These are phyloP conservation scores for Elsinoe arachidis DNA, from an alignment of 2,329 filamentous ascomycete genomes.

Conservation along the genomic window DNA sequence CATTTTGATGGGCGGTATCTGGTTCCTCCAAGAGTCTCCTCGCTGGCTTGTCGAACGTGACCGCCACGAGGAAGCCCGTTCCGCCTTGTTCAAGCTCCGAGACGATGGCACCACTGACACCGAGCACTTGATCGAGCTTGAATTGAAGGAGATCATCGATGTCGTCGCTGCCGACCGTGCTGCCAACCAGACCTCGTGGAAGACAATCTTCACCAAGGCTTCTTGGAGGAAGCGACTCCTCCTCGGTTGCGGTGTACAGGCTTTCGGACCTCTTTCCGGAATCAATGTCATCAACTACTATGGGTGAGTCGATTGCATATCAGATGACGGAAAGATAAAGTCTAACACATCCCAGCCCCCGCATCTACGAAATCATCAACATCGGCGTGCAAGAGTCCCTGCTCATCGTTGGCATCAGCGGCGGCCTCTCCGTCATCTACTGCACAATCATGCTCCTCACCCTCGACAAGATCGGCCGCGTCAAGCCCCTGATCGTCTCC, in stretches of 20 bases:
- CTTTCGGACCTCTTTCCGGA: conserved; percentile 15
- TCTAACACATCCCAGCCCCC: too few species aligned
- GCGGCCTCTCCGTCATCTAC: conserved; percentile 19
- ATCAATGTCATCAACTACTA: conserved; percentile 20
- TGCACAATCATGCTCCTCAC: conserved; percentile 18
- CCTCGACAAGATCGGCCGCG: conserved; percentile 39
- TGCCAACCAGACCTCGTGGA: conserved; percentile 45
- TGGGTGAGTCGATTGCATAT: too few species aligned
- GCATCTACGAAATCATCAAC: conserved; percentile 18
- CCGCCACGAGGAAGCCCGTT: conserved; percentile 26
- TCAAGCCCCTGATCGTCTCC: conserved; percentile 40
- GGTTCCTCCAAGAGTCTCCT: conserved; percentile 40
- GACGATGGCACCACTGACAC: conserved; percentile 25
- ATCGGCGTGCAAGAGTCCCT: conserved; percentile 17
- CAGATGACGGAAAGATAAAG: too few species aligned
- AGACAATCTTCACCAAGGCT: conserved; percentile 49
- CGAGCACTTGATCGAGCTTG: conserved; percentile 36
- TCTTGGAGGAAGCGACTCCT: conserved; percentile 40
- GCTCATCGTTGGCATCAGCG: conserved; percentile 19
- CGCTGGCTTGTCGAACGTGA: conserved; percentile 26
- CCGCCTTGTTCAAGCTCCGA: conserved; percentile 23
- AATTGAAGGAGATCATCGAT: conserved; percentile 38
- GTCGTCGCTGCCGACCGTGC: conserved; percentile 53
- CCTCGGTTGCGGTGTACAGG: conserved; percentile 17
- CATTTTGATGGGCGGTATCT: conserved; percentile 32